Base-by-base conservation (phyloP, 768 basidiomycete species). In the Clitopilus hobsonii region DNA sequence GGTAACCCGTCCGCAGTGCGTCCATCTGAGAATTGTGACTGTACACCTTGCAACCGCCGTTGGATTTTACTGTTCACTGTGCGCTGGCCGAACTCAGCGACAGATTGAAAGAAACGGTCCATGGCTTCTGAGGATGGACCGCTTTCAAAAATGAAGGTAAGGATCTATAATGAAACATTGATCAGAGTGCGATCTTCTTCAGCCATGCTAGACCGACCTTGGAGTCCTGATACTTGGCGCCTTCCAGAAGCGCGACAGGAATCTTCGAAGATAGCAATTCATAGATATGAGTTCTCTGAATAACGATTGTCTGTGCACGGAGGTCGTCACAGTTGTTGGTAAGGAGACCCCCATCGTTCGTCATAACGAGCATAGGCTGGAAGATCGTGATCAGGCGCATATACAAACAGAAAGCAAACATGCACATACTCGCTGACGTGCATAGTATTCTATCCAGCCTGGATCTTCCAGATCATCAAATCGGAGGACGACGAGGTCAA, bases 351-450 rank as follows among this genome's bases (percentile, higher is more conserved):
- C 82, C 85, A 53, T 85, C 85, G 56, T 81, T 78, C 18, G 74
- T 69, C 68, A 89, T 71, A 25, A 81, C 73, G 54, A 86, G 87
- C 84, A 89, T 86, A 1, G 88, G 86, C 83, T 87, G n/a, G n/a
- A n/a, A 56, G 26, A 28, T 13, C 26, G 13, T 18, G 14, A 25
- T 30, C 6, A 36, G 41, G 2, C 5, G 48, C 71, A 38, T 68
- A 56, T 14, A 27, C 49, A 13, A 53, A 28, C 36, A 24, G 20
- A 27, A 30, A 24, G 20, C 45, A 45, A 23, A 6, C 29, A 48
- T 25, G 6, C 13, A 28, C 20, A n/a, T 53, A 81, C 79, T 68
- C 80, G 77, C 56, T 65, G 72, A 13, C 59, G 56, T 20, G 63
- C 55, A 28, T 70, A 71, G 59, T 83, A 85, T 2, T 65, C 64